These are phyloP conservation scores for Passalora sequoiae DNA, from an alignment of 2,329 filamentous ascomycete genomes.

Conservation along the genomic window DNA sequence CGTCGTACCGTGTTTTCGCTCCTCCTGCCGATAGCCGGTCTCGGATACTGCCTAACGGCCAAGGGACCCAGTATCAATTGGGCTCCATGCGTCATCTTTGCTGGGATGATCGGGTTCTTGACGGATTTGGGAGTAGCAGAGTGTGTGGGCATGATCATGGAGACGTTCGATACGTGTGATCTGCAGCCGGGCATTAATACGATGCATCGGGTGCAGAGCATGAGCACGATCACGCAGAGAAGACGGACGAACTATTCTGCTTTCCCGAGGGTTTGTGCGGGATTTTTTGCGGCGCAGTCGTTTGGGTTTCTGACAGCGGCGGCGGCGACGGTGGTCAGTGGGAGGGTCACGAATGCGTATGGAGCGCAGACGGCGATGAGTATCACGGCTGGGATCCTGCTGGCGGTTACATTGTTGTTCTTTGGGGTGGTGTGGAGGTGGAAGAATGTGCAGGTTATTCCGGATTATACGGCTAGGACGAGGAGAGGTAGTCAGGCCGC, in stretches of 20 bases:
- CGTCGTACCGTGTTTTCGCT: conserved; percentile 64
- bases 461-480: conserved; percentile 46
- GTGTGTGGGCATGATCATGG: conserved; percentile 73
- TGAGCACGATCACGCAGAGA: conserved; percentile 40
- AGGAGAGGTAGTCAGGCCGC: conserved; percentile 21
- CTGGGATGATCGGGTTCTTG: conserved; percentile 62
- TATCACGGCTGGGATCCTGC: conserved; percentile 61
- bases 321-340: conserved; percentile 62
- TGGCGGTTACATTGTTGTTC: conserved; percentile 60
- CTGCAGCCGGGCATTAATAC: conserved; percentile 65
- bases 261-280: conserved; percentile 67
- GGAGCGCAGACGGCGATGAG: conserved; percentile 65
- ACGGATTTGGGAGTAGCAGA: conserved; percentile 70
- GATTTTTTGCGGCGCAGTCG: conserved; percentile 64
- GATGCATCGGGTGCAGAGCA: conserved; percentile 42
- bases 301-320: conserved; percentile 66
- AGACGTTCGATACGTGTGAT: conserved; percentile 75
- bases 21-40: conserved; percentile 59
- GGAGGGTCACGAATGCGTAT: conserved; percentile 59
- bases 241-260: conserved; percentile 67
- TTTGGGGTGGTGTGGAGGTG: conserved; percentile 59
- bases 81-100: conserved; percentile 61
- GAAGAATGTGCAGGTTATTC: conserved; percentile 63
- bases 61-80: conserved; percentile 57
- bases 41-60: conserved; percentile 64